phyloP scores from a whole-genome alignment of 345 rosid genomes.

The Raphanus raphanistrum region DNA sequence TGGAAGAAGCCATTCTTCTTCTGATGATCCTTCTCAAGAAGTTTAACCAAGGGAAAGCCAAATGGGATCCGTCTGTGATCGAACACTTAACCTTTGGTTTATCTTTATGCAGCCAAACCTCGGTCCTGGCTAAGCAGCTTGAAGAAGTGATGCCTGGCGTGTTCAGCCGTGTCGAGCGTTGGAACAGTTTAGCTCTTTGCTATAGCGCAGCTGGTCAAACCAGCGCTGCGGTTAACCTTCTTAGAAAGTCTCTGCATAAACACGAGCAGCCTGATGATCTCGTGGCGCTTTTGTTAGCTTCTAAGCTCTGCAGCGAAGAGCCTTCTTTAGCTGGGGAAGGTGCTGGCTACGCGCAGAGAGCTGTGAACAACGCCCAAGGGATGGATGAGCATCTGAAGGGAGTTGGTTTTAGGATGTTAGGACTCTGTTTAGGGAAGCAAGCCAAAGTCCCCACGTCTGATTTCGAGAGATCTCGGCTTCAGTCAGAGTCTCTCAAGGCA shows the following conservation, averaged over 20 bases:
- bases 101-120: constrained; percentile 73
- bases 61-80: constrained; percentile 81
- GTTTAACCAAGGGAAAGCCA: constrained; percentile 55
- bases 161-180: constrained; percentile 72
- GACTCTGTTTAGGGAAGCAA: constrained; percentile 85
- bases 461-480: constrained; percentile 76
- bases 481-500: constrained; percentile 75
- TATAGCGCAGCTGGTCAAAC: constrained; percentile 63
- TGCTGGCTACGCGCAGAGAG: constrained; percentile 66
- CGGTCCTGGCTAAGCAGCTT: constrained; percentile 68
- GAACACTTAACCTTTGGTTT: constrained; percentile 84
- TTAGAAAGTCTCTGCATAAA: constrained; percentile 80
- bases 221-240: constrained; percentile 60
- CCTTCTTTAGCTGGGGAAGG: constrained; percentile 82
- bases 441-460: constrained; percentile 77
- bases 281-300: constrained; percentile 68
- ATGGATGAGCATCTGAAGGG: constrained; percentile 73
- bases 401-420: constrained; percentile 66
- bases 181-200: constrained; percentile 86
- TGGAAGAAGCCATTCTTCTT: constrained; percentile 92
- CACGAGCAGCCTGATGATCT: constrained; percentile 75
- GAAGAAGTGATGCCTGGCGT: constrained; percentile 88
- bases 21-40: constrained; percentile 78
- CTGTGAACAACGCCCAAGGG: constrained; percentile 57
- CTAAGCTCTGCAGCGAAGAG: constrained; percentile 83